Conservation (phyloP, 148 eudicot genomes). For the Rhododendron ferrugineum region DNA sequence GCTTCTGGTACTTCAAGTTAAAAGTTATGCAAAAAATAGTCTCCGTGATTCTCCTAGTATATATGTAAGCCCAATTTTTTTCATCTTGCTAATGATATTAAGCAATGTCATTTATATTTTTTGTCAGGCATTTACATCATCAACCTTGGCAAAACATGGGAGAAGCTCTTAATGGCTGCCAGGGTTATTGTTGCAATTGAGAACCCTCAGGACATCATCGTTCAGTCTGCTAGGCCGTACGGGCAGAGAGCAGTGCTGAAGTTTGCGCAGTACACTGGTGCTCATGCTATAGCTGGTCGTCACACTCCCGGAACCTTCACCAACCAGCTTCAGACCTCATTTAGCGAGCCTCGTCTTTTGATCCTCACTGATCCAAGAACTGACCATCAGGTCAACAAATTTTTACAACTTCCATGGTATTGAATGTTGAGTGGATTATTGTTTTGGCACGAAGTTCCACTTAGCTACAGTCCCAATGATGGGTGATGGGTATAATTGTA, state of each 20-base stretch:
- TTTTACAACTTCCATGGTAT: background rate
- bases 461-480: background rate
- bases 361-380: constrained; percentile 10
- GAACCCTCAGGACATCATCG: constrained; percentile 10
- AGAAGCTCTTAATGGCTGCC: constrained; percentile 7
- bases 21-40: background rate
- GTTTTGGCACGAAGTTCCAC: background rate
- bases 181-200: constrained; percentile 12
- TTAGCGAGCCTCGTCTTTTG: constrained; percentile 11
- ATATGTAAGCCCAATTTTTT: background rate
- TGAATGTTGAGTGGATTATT: background rate
- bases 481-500: background rate
- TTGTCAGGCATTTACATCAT: constrained; percentile 11
- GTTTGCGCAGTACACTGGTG: constrained; percentile 15
- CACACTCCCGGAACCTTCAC: constrained; percentile 10
- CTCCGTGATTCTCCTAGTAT: too few relatives aligned
- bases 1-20: background rate
- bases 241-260: constrained; percentile 10
- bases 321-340: constrained; percentile 10
- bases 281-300: constrained; percentile 12
- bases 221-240: constrained; percentile 12
- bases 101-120: background rate
- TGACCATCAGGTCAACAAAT: constrained; percentile 9
- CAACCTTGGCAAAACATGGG: constrained; percentile 15
- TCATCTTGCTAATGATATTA: background rate